phyloP scores from a whole-genome alignment of 176 grass and related monocot genomes.

The Cenchrus fungigraminus region DNA sequence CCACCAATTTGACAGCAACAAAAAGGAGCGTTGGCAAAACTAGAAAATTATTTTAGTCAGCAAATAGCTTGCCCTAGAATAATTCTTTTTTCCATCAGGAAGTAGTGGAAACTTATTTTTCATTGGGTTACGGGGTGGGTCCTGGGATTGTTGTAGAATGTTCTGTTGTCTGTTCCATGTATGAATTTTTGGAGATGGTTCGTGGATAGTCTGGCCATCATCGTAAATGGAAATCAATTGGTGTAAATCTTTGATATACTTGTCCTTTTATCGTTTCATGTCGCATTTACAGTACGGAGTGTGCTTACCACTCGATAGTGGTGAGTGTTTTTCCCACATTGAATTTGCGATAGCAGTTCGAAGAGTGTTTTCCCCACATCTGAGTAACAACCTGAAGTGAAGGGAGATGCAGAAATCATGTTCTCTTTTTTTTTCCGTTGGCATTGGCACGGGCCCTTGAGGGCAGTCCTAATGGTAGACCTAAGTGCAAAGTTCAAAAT shows the following conservation, averaged over 20 bases:
- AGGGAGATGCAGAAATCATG: background rate
- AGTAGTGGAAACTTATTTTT: slow-evolving; percentile 15
- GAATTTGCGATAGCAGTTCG: no score
- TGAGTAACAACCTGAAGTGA: no score
- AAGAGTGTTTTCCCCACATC: no score
- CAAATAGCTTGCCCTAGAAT: slow-evolving; percentile 42
- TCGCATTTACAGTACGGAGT: background rate
- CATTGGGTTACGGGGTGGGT: slow-evolving; percentile 5
- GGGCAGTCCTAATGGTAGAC: no score
- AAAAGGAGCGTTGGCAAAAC: background rate
- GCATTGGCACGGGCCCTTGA: no score
- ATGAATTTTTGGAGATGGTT: slow-evolving; percentile 12
- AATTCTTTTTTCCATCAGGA: slow-evolving; percentile 40
- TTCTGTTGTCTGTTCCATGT: slow-evolving; percentile 8
- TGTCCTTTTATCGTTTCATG: background rate
- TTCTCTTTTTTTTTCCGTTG: no score
- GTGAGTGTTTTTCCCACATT: background rate
- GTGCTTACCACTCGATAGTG: background rate
- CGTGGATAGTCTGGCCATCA: background rate
- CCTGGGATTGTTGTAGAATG: slow-evolving; percentile 30
- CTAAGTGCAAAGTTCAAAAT: no score
- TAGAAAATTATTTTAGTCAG: slow-evolving; percentile 48
- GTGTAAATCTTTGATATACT: slow-evolving; percentile 11
- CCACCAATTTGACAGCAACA: slow-evolving; percentile 7
- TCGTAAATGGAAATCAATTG: slow-evolving; percentile 33